Conservation (phyloP, 2,329 filamentous ascomycete species). For the Phaeosphaeriaceae sp. region DNA sequence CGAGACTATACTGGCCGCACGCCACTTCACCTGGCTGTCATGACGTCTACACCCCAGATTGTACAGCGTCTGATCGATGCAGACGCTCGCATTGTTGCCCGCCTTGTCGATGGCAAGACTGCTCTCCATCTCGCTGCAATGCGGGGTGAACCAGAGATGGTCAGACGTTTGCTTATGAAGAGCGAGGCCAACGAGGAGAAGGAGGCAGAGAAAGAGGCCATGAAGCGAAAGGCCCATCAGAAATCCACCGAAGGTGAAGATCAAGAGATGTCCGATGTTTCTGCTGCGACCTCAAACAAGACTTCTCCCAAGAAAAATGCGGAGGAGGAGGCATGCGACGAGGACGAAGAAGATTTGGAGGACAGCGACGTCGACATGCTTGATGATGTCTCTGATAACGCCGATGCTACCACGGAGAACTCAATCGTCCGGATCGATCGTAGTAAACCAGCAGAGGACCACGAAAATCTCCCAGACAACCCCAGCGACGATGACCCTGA, state of each 20-base stretch:
- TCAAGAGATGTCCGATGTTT: conserved; percentile 9
- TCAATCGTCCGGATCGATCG: conserved; percentile 69
- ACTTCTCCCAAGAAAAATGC: conserved; percentile 20
- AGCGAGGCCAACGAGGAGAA: conserved; percentile 76
- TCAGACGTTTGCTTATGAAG: conserved; percentile 74
- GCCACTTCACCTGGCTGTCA: conserved; percentile 78
- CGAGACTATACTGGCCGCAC: conserved; percentile 70
- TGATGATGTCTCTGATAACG: conserved; percentile 51
- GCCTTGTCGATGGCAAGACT: conserved; percentile 80
- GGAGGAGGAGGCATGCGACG: conserved; percentile 47
- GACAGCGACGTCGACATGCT: conserved; percentile 62
- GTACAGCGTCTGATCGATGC: conserved; percentile 74
- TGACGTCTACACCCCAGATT: conserved; percentile 71
- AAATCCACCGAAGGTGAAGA: conserved; percentile 19
- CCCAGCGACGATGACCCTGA: conserved; percentile 71
- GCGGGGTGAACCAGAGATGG: conserved; percentile 71
- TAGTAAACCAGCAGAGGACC: conserved; percentile 46
- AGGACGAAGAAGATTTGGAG: conserved; percentile 51
- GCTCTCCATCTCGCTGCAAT: conserved; percentile 82
- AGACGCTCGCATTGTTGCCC: conserved; percentile 74
- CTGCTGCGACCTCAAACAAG: not conserved
- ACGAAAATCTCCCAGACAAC: conserved; percentile 60
- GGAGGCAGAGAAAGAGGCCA: conserved; percentile 65
- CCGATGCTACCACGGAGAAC: conserved; percentile 70
- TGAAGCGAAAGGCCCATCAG: conserved; percentile 46